Evolutionary conservation across 352 stramenopile genomes (phyloP), one percentile per base, ranked within the genome.

Genomic region (Phytophthora citrophthora): DNA sequence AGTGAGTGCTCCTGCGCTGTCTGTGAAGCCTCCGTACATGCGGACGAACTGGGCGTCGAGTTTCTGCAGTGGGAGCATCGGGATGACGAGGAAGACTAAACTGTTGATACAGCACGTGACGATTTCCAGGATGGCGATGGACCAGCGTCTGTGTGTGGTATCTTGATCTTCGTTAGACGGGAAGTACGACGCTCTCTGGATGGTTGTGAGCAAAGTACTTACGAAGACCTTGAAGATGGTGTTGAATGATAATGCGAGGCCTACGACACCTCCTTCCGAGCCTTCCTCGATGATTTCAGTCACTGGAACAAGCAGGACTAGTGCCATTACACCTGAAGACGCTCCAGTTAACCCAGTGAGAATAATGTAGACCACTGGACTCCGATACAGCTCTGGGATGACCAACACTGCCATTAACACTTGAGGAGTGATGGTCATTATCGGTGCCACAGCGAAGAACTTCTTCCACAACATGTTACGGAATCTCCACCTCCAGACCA

Each of bases 11-110:
- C 79, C 54, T 8, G 80, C 80, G 20, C 50, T 61, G 24, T 74
- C 58, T 10, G 79, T 89, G 67, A 88, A 92, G 18, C 81, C 81
- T 54, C 81, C 81, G 54, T 86, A 90, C 68, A 88, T 88, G 51
- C 81, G 81, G 15, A 86, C 43, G 45, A 88, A 75, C 57, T 90
- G 81, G 20, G 76, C 76, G 43, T 88, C 81, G 20, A 90, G 57
- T 48, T 88, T 90, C 49, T 90, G 81, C 5, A 66, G 48, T 11
- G 81, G 81, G 26, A 90, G 47, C 23, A 88, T 63, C 3, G 61
- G 46, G 15, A 88, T 60, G 13, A 68, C 59, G 9, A 65, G 16
- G 20, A 74, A 70, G 2, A 61, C 72, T 24, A 86, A 51, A 3
- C 61, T 61, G 23, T 86, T 84, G n/a, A 83, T 61, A 11, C 29